A percentile compares a stretch with the other conserved stretches of the same genome.
Conservation (phyloP, 495 filamentous ascomycete species). For the Rhypophila decipiens region DNA sequence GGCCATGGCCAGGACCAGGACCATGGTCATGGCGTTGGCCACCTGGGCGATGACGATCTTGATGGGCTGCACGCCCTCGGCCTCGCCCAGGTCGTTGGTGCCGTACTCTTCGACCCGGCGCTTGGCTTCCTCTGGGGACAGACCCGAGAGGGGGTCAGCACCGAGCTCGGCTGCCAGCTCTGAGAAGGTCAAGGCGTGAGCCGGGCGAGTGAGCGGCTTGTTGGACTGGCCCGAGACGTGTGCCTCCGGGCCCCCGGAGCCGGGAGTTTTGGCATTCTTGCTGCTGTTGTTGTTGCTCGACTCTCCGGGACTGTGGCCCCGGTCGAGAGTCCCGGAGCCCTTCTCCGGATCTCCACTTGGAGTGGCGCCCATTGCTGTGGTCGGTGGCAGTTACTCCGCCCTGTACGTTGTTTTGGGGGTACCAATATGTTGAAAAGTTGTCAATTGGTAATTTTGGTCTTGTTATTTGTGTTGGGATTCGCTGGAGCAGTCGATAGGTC, state of each 20-base stretch:
- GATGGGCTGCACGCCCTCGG: conserved; percentile 42
- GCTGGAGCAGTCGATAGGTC: neutral
- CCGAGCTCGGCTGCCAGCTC: conserved; percentile 52
- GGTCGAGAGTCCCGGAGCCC: neutral
- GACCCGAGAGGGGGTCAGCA: conserved; percentile 46
- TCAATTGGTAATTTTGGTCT: too few relatives aligned
- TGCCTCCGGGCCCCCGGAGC: conserved; percentile 2
- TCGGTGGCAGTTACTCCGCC: neutral
- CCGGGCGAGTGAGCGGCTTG: conserved; percentile 49
- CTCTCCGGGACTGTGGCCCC: neutral
- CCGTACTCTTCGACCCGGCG: conserved; percentile 39
- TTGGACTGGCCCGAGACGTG: conserved; percentile 52
- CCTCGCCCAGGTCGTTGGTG: conserved; percentile 43
- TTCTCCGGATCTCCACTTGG: conserved; percentile 1
- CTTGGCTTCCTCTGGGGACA: conserved; percentile 31
- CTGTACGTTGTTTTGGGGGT: neutral
- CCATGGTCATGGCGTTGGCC: conserved; percentile 51
- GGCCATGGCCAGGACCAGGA: conserved; percentile 73
- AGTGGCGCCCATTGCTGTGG: neutral
- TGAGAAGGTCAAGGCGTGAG: conserved; percentile 55
- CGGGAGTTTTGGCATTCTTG: too few relatives aligned
- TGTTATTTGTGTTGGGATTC: too few relatives aligned
- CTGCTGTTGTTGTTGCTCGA: too few relatives aligned
- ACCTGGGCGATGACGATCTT: conserved; percentile 51
- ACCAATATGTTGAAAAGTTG: neutral